phyloP scores from a whole-genome alignment of 805 yeast genomes.

The Soucietia sequanensis region DNA sequence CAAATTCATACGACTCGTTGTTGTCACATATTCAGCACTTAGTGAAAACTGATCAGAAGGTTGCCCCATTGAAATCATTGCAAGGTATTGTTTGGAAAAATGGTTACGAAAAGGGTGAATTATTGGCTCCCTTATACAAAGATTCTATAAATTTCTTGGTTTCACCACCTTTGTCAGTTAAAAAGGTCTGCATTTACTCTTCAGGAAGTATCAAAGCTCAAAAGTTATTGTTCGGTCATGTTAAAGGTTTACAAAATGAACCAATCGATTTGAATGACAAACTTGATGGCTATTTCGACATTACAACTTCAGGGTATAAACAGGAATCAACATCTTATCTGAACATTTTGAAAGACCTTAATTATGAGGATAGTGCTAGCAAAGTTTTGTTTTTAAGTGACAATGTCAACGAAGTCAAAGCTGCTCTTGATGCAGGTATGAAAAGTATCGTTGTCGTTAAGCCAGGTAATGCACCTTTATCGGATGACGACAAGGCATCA shows the following conservation, averaged over 20 bases:
- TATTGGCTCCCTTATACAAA: conserved; percentile 70
- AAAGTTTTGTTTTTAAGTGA: conserved; percentile 73
- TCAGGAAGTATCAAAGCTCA: conserved; percentile 91
- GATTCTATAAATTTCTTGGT: conserved; percentile 67
- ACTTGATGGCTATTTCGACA: conserved; percentile 76
- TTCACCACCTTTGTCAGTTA: conserved; percentile 27
- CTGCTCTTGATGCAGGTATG: conserved; percentile 70
- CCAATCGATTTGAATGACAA: conserved; percentile 53
- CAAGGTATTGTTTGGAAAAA: conserved; percentile 83
- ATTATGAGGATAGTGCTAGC: conserved; percentile 20
- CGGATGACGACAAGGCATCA: conserved; percentile 27
- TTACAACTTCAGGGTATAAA: conserved; percentile 79
- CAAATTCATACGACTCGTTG: conserved; percentile 29
- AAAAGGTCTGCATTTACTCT: conserved; percentile 69
- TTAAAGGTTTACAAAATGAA: conserved; percentile 32
- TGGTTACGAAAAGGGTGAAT: conserved; percentile 76
- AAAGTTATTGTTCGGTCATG: conserved; percentile 69
- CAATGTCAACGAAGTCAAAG: conserved; percentile 71
- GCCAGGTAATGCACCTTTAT: conserved; percentile 68
- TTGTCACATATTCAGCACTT: conserved; percentile 51
- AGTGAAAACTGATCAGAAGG: conserved; percentile 71
- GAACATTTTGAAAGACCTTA: conserved; percentile 44
- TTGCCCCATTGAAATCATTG: conserved; percentile 67
- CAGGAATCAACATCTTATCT: conserved; percentile 54
- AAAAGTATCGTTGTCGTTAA: conserved; percentile 57